A percentile compares a stretch with the other conserved stretches of the same genome.
Evolutionary conservation across 2,329 filamentous ascomycete species (phyloP).

Genomic region (Exophiala bonariae): DNA sequence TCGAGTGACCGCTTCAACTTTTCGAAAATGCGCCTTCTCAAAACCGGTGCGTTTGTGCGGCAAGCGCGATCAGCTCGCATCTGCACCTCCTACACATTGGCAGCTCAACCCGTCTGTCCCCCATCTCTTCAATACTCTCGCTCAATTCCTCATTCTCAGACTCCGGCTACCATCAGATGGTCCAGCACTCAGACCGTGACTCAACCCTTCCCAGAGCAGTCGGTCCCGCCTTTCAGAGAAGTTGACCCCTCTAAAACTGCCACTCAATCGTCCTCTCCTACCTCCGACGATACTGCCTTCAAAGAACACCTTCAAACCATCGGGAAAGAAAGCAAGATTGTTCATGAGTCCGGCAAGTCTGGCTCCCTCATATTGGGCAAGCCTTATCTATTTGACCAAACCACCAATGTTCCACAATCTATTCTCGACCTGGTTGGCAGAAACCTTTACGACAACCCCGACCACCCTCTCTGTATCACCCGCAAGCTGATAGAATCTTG

Average conservation of each 20-base stretch:
- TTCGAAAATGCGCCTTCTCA: conserved; percentile 22
- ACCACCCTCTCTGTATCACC: conserved; percentile 89
- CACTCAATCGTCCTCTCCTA: conserved; percentile 3
- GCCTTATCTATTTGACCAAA: conserved; percentile 57
- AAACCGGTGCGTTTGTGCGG: conserved; percentile 26
- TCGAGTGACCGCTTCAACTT: neutral
- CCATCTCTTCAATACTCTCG: neutral
- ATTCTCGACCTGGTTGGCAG: conserved; percentile 74
- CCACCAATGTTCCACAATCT: conserved; percentile 79
- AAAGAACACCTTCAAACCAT: conserved; percentile 12
- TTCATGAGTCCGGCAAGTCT: conserved; percentile 12
- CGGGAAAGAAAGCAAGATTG: conserved; percentile 17
- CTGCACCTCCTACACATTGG: too few relatives aligned
- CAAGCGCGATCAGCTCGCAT: conserved; percentile 20
- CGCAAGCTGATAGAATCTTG: conserved; percentile 87
- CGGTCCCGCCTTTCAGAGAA: conserved; percentile 16
- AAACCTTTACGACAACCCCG: conserved; percentile 81
- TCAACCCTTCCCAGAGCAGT: conserved; percentile 22
- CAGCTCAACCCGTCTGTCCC: too few relatives aligned
- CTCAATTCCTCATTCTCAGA: conserved; percentile 5
- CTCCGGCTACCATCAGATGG: conserved; percentile 15
- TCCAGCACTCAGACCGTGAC: conserved; percentile 12
- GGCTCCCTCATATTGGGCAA: conserved; percentile 24
- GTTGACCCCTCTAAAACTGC: conserved; percentile 25
- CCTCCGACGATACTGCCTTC: neutral